Evolutionary conservation across 2,329 filamentous ascomycete genomes (phyloP).

Genomic region (Anthostomella pinea): DNA sequence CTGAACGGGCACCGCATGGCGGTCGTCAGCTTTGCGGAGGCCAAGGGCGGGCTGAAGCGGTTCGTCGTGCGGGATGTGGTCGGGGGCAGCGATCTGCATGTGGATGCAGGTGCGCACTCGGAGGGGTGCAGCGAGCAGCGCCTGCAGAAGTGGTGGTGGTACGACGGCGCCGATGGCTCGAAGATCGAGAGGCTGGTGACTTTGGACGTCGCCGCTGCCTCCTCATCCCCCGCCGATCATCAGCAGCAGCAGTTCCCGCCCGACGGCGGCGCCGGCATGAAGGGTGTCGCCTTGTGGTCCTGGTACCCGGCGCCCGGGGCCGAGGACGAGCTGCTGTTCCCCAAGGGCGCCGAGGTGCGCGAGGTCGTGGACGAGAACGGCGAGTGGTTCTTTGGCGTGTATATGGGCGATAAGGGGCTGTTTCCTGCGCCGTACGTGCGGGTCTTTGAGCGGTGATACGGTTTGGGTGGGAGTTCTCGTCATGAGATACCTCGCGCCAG

Average conservation of each 20-base stretch:
- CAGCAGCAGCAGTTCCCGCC: slow-evolving; percentile 57
- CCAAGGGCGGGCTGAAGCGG: slow-evolving; percentile 63
- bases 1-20: slow-evolving; percentile 80
- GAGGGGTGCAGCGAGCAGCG: slow-evolving; percentile 33
- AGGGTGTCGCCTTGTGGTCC: slow-evolving; percentile 66
- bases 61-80: slow-evolving; percentile 70
- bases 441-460: slow-evolving; percentile 34
- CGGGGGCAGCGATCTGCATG: slow-evolving; percentile 68
- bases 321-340: slow-evolving; percentile 79
- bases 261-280: slow-evolving; percentile 68
- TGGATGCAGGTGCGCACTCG: slow-evolving; percentile 53
- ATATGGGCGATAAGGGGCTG: slow-evolving; percentile 74
- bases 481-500: too few species aligned
- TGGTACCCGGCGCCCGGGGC: slow-evolving; percentile 69
- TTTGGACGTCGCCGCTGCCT: slow-evolving; percentile 46
- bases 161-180: slow-evolving; percentile 33
- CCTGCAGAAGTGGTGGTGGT: slow-evolving; percentile 54
- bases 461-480: too few species aligned
- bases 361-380: slow-evolving; percentile 87
- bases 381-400: slow-evolving; percentile 86
- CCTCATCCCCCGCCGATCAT: slow-evolving; percentile 37
- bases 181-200: slow-evolving; percentile 48
- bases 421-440: slow-evolving; percentile 78
- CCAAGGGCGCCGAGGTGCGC: slow-evolving; percentile 74
- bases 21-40: slow-evolving; percentile 71